Base-by-base conservation (phyloP, 768 basidiomycete species). In the Daedalea quercina region DNA sequence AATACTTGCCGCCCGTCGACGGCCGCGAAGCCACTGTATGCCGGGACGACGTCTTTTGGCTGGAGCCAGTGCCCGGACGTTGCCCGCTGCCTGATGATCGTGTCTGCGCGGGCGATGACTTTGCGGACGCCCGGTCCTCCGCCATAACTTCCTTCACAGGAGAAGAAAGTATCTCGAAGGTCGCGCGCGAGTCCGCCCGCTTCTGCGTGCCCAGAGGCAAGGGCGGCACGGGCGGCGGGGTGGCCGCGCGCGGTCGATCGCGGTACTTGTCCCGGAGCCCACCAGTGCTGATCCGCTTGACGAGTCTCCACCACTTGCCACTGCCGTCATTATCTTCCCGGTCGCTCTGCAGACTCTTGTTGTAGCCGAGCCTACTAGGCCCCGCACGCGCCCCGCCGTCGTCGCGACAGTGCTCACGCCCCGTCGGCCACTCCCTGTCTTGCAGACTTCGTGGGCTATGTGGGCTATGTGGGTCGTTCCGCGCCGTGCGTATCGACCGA, bases 271-370 rank as follows among this genome's bases (percentile, higher is more conserved):
- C 85, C 52, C 81, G 75, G 41, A 87, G 65, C 9, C 74, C 81
- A 8, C 82, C 80, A 0, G 79, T 76, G 54, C 84, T 86, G 54
- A 89, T 79, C 37, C 82, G 75, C 65, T 85, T 87, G 74, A 88
- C 75, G 47, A 89, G 62, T 65, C 75, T 83, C 84, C 84, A 87
- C 1, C 87, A 65, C 59, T 73, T 80, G 46, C 71, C 72, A 3
- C 58, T 59, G 0, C 60, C 65, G 0, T 59, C 59, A 11, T 70
- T 69, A 1, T 69, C 68, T 7, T 54, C 47, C 19, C 41, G 55
- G 15, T 60, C 64, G 53, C 58, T 64, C 23, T 52, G 50, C 49
- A 54, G 52, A n/a, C 52, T 51, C 41, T 58, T 60, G 19, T 15
- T 40, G 15, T 40, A 15, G 37, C 37, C 37, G 13, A 17, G 37